A percentile compares a stretch with the other conserved stretches of the same genome.
These are phyloP conservation scores for Trichosporon asahii DNA, from an alignment of 1,284 basidiomycete genomes.

Conservation along the genomic window DNA sequence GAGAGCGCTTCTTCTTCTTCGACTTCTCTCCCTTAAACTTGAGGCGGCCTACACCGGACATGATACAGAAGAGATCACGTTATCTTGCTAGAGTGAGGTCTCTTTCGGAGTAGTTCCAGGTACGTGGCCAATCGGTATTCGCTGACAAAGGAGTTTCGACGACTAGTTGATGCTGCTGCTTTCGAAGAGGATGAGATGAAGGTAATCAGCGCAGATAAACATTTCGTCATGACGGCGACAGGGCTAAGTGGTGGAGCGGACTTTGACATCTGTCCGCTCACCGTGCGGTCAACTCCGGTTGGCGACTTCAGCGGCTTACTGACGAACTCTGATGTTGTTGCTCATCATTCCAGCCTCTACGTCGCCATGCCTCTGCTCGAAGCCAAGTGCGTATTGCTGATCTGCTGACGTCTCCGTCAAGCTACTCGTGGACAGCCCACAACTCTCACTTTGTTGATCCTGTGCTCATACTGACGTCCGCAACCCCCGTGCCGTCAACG, in stretches of 20 bases:
- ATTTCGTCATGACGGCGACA: neutral
- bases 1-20: slow-evolving; percentile 55
- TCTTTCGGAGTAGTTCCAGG: too few species aligned
- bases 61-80: neutral
- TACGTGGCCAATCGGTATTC: too few species aligned
- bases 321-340: neutral
- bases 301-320: neutral
- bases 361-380: neutral
- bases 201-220: neutral
- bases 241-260: neutral
- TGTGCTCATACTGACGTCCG: slow-evolving; percentile 20
- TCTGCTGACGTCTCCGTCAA: too few species aligned
- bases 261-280: neutral
- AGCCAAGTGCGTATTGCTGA: neutral
- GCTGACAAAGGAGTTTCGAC: too few species aligned
- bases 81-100: too few species aligned
- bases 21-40: slow-evolving; percentile 56
- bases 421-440: too few species aligned
- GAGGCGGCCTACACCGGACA: slow-evolving; percentile 25
- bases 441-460: too few species aligned
- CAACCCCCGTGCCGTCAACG: slow-evolving; percentile 45
- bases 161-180: neutral
- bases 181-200: neutral
- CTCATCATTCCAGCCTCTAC: neutral
- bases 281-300: neutral